phyloP scores from a whole-genome alignment of 495 filamentous ascomycete genomes.

The Neurospora discreta region DNA sequence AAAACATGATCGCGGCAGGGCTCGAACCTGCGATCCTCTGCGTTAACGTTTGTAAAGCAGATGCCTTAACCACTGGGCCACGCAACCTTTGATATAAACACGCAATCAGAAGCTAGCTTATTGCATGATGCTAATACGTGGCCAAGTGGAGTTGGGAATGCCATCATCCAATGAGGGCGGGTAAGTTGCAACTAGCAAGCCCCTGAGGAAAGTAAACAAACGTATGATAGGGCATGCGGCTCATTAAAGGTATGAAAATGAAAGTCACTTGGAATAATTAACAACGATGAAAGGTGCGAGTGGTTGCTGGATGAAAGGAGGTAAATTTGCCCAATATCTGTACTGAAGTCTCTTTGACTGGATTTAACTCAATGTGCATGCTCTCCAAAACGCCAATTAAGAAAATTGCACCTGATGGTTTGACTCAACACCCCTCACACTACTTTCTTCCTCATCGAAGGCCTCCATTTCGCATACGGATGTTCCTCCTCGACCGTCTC shows the following conservation, averaged over 20 bases:
- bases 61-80: conserved; percentile 33
- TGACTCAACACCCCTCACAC: not conserved
- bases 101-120: fast-evolving
- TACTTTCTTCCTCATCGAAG: not conserved
- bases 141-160: not conserved
- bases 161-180: not conserved
- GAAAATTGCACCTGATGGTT: not conserved
- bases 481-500: conserved; percentile 36
- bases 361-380: not conserved
- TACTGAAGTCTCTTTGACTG: too few species aligned
- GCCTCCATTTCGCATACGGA: conserved; percentile 49
- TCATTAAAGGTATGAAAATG: not conserved
- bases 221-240: not conserved
- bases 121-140: too few species aligned
- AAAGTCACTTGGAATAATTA: not conserved
- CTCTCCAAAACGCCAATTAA: not conserved
- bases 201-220: not conserved
- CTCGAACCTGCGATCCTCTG: conserved; percentile 41
- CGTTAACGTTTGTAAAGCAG: conserved; percentile 27
- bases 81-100: conserved; percentile 7
- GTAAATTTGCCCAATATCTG: not conserved
- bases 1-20: conserved; percentile 35
- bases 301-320: not conserved
- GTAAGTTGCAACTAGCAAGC: not conserved
- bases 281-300: too few species aligned